These are phyloP conservation scores for Epichloe elymi DNA, from an alignment of 2,329 filamentous ascomycete genomes.

Conservation along the genomic window DNA sequence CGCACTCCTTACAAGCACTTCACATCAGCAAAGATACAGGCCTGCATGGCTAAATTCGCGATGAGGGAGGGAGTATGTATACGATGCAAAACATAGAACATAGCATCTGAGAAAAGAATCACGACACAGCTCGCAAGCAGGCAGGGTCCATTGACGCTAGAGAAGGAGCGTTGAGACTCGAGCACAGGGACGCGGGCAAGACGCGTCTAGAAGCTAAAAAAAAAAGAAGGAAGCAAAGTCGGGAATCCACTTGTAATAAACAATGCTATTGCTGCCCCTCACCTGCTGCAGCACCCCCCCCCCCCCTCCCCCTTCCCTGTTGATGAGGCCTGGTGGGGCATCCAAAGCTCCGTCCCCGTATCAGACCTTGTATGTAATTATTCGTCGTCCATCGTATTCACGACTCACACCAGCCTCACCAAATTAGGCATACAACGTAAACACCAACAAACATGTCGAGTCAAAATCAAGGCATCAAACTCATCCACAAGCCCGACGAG, in stretches of 20 bases:
- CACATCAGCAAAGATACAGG: too few species aligned
- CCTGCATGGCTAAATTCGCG: too few species aligned
- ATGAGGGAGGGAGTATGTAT: too few species aligned
- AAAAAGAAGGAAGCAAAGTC: background rate
- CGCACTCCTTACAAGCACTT: too few species aligned
- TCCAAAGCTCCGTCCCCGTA: too few species aligned
- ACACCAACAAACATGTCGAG: constrained; percentile 27
- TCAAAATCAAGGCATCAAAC: constrained; percentile 34
- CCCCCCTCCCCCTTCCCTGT: background rate
- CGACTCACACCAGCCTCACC: background rate
- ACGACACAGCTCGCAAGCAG: too few species aligned
- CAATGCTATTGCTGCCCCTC: background rate
- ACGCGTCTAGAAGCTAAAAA: constrained; percentile 1
- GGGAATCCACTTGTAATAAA: constrained; percentile 1
- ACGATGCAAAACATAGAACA: too few species aligned
- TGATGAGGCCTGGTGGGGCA: background rate
- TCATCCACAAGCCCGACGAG: constrained; percentile 35
- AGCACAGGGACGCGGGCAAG: background rate
- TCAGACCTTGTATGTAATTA: too few species aligned
- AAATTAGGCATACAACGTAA: background rate
- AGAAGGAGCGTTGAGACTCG: background rate
- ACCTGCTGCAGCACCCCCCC: too few species aligned
- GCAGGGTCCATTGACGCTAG: background rate
- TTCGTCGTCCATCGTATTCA: background rate
- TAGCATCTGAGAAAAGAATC: too few species aligned